phyloP scores from a whole-genome alignment of 2,329 filamentous ascomycete species.

The Fusarium sp. region DNA sequence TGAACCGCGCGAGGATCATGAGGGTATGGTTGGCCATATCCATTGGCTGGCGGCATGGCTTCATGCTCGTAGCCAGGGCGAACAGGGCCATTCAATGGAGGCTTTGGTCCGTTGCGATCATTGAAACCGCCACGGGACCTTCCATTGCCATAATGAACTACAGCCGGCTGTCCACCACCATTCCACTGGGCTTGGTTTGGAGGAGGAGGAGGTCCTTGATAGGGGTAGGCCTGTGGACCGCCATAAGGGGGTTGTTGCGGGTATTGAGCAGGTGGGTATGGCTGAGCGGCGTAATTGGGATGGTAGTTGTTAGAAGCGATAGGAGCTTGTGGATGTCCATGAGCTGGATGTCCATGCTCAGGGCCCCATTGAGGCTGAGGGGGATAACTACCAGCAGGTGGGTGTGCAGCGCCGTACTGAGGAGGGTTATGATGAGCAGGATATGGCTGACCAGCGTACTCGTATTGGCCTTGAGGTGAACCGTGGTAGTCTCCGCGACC shows the following conservation, averaged over 20 bases:
- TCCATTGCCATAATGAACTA: conserved; percentile 55
- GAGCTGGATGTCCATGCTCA: conserved; percentile 58
- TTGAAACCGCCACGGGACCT: conserved; percentile 61
- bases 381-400: conserved; percentile 55
- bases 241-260: conserved; percentile 61
- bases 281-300: conserved; percentile 70
- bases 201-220: conserved; percentile 54
- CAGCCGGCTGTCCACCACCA: conserved; percentile 53
- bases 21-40: conserved; percentile 58
- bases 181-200: conserved; percentile 54
- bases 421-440: conserved; percentile 50
- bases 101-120: conserved; percentile 59
- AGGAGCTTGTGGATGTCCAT: conserved; percentile 62
- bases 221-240: conserved; percentile 57
- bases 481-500: conserved; percentile 59
- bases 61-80: conserved; percentile 56
- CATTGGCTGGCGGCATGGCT: conserved; percentile 52
- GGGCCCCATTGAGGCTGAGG: conserved; percentile 59
- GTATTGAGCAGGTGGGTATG: conserved; percentile 61
- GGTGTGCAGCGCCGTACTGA: conserved; percentile 53
- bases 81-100: conserved; percentile 50
- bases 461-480: conserved; percentile 57
- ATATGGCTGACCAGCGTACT: conserved; percentile 59
- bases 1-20: conserved; percentile 56
- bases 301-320: conserved; percentile 69